phyloP scores from a whole-genome alignment of 2,329 filamentous ascomycete species.

The Metarhizium rileyi region DNA sequence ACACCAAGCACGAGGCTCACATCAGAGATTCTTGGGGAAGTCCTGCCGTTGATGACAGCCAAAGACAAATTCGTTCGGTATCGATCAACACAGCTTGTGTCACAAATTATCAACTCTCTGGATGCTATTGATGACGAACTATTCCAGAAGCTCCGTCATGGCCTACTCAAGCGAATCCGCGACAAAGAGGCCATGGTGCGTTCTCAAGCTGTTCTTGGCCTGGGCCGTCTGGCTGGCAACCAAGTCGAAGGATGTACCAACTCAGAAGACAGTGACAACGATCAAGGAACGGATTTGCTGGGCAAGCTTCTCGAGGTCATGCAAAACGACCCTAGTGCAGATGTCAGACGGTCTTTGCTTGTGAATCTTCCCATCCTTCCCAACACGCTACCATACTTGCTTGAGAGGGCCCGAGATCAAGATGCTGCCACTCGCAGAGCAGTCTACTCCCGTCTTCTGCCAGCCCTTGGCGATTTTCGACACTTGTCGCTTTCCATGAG shows the following conservation, averaged over 20 bases:
- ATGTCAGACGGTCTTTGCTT: conserved; percentile 80
- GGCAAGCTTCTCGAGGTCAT: conserved; percentile 79
- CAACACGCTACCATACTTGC: conserved; percentile 71
- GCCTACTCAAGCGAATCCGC: conserved; percentile 72
- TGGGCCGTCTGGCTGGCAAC: conserved; percentile 76
- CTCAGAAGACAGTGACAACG: conserved; percentile 58
- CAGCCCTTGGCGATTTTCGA: conserved; percentile 85
- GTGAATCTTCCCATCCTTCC: conserved; percentile 84
- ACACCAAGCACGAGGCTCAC: conserved; percentile 77
- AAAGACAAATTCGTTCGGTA: conserved; percentile 94
- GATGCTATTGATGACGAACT: conserved; percentile 87
- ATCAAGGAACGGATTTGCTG: conserved; percentile 57
- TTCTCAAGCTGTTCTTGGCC: conserved; percentile 80
- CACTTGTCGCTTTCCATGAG: conserved; percentile 88
- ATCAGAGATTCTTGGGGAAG: conserved; percentile 59
- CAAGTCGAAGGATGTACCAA: conserved; percentile 61
- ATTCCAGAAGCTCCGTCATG: conserved; percentile 71
- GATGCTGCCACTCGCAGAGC: conserved; percentile 76
- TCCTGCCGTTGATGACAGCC: conserved; percentile 66
- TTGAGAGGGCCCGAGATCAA: conserved; percentile 84
- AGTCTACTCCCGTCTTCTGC: conserved; percentile 78
- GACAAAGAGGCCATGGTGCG: conserved; percentile 93
- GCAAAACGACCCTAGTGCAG: conserved; percentile 88
- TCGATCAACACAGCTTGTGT: conserved; percentile 78
- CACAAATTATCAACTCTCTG: conserved; percentile 85